Evolutionary conservation across 768 basidiomycete species (phyloP).

Genomic region (Podaxis sp.): DNA sequence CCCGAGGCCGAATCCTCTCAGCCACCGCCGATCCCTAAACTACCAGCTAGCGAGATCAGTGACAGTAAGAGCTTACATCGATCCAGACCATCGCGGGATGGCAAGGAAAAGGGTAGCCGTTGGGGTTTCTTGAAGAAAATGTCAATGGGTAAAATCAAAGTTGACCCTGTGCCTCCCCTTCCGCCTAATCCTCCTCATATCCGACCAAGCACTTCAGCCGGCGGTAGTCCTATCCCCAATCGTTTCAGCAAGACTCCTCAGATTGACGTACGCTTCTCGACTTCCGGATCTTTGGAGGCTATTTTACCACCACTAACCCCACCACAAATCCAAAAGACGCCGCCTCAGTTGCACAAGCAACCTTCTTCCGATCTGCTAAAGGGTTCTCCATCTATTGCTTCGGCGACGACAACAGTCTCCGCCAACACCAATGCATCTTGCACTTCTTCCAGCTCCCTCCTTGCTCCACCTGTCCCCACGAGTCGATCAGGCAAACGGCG

Average conservation of each 20-base stretch:
- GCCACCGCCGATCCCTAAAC: slow-evolving; percentile 9
- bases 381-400: slow-evolving; percentile 21
- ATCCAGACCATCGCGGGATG: slow-evolving; percentile 27
- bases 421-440: slow-evolving; percentile 11
- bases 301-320: slow-evolving; percentile 34
- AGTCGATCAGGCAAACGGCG: slow-evolving; percentile 67
- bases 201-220: slow-evolving; percentile 18
- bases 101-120: slow-evolving; percentile 67
- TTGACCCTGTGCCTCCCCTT: slow-evolving; percentile 44
- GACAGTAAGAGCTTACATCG: slow-evolving; percentile 15
- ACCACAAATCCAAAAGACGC: slow-evolving; percentile 19
- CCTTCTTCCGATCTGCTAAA: slow-evolving; percentile 29
- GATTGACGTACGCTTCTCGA: slow-evolving; percentile 72
- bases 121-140: slow-evolving; percentile 99
- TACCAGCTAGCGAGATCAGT: slow-evolving; percentile 1
- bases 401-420: slow-evolving; percentile 12
- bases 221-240: slow-evolving; percentile 26
- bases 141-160: slow-evolving; percentile 92
- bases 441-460: slow-evolving; percentile 32
- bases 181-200: slow-evolving; percentile 27
- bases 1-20: slow-evolving; percentile 10
- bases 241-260: slow-evolving; percentile 50
- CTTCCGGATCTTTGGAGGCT: slow-evolving; percentile 60
- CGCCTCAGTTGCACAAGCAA: slow-evolving; percentile 22
- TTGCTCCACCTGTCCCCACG: slow-evolving; percentile 43